Percentiles rank a stretch among this genome's conserved stretches.
Evolutionary conservation across 768 basidiomycete species (phyloP).

Genomic region (Boletus eberwhitei): DNA sequence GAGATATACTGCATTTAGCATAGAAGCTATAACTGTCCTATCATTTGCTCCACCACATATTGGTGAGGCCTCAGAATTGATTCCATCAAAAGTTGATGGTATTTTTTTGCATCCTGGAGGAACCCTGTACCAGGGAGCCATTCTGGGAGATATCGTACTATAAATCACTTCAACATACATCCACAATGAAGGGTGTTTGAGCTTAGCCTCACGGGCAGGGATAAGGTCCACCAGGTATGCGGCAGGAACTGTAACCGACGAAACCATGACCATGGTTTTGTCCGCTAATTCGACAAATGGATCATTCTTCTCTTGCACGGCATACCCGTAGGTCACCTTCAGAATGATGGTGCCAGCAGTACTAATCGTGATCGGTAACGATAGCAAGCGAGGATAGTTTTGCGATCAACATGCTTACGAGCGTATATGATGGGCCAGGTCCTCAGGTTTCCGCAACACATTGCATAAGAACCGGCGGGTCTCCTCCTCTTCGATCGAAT

Average conservation of each 20-base stretch:
- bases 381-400: not conserved
- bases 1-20: too few relatives aligned
- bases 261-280: conserved; percentile 18
- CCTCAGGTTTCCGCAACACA: too few relatives aligned
- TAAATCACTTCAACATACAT: not conserved
- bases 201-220: conserved; percentile 14
- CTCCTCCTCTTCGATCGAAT: too few relatives aligned
- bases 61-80: conserved; percentile 45
- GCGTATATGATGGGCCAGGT: too few relatives aligned
- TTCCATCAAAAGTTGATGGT: conserved; percentile 26
- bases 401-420: too few relatives aligned
- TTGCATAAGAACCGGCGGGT: too few relatives aligned
- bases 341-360: conserved; percentile 31
- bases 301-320: conserved; percentile 34
- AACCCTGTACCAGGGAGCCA: conserved; percentile 38
- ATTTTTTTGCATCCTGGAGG: conserved; percentile 27
- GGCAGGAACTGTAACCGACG: conserved; percentile 1
- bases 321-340: conserved; percentile 40
- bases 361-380: not conserved
- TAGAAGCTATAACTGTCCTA: conserved; percentile 11
- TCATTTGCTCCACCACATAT: conserved; percentile 47
- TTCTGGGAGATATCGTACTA: conserved; percentile 27
- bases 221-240: conserved; percentile 22
- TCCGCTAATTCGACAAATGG: conserved; percentile 33
- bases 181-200: too few relatives aligned